Conservation (phyloP, 805 yeast species). For the Candida tallmaniae region DNA sequence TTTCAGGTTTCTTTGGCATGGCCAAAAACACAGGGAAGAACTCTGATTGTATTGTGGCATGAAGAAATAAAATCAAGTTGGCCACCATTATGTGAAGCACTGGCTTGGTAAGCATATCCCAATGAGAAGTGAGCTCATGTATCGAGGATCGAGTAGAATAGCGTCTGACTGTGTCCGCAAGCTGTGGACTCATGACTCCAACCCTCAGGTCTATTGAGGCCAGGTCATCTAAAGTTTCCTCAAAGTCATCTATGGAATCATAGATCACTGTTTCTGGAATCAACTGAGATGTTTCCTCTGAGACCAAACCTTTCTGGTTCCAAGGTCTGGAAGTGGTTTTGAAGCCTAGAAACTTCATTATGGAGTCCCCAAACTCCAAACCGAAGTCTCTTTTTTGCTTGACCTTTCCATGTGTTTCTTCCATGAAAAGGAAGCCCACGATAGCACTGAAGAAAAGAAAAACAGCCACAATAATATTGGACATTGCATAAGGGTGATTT, state of each 20-base stretch:
- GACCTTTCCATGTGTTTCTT: slow-evolving; percentile 26
- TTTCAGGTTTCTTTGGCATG: slow-evolving; percentile 6
- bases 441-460: slow-evolving; percentile 19
- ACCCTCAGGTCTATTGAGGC: slow-evolving; percentile 2
- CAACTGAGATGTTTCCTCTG: background rate
- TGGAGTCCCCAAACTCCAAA: slow-evolving; percentile 27
- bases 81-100: slow-evolving; percentile 27
- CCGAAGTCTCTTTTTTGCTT: slow-evolving; percentile 21
- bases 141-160: slow-evolving; percentile 2
- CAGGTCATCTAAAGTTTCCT: slow-evolving; percentile 1
- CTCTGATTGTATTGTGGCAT: slow-evolving; percentile 25
- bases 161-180: slow-evolving; percentile 12
- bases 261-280: background rate
- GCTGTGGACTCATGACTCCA: slow-evolving; percentile 11
- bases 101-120: slow-evolving; percentile 20
- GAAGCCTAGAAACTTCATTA: slow-evolving; percentile 20
- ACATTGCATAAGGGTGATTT: slow-evolving; percentile 30
- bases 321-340: slow-evolving; percentile 8
- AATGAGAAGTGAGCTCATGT: slow-evolving; percentile 4
- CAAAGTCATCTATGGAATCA: slow-evolving; percentile 1
- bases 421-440: slow-evolving; percentile 27
- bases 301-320: background rate
- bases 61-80: slow-evolving; percentile 27
- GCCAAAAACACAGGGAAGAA: slow-evolving; percentile 27
- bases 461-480: slow-evolving; percentile 28